Evolutionary conservation across 2,329 filamentous ascomycete species (phyloP).

Genomic region (Ophiocordyceps sinensis): DNA sequence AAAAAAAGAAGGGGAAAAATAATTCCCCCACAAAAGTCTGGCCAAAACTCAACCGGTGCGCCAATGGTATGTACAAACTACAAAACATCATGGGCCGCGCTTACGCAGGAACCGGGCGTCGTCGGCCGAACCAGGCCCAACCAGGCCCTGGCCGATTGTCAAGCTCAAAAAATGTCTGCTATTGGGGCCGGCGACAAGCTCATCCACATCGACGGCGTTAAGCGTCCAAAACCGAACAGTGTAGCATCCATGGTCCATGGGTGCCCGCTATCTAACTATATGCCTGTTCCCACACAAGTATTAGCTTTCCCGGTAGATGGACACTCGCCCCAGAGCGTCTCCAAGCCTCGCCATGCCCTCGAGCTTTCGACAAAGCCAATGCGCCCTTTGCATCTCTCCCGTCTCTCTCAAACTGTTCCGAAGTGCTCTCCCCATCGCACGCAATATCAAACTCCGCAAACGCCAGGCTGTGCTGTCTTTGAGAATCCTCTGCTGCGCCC

Average conservation of each 20-base stretch:
- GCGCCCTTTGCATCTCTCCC: neutral
- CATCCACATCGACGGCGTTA: neutral
- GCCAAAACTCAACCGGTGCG: too few relatives aligned
- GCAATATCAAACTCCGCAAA: conserved; percentile 1
- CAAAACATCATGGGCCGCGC: neutral
- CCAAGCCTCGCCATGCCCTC: neutral
- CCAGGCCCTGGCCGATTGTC: too few relatives aligned
- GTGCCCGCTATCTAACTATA: neutral
- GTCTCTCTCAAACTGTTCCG: neutral
- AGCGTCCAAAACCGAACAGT: neutral
- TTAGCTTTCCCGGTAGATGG: neutral
- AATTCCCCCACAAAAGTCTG: too few relatives aligned
- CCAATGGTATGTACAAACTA: too few relatives aligned
- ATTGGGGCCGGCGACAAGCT: neutral
- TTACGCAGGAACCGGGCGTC: conserved; percentile 1
- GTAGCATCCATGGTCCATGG: neutral
- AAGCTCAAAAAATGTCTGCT: too few relatives aligned
- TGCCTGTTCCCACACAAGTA: neutral
- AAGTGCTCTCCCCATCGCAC: neutral
- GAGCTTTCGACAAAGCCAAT: neutral
- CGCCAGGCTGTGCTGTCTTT: conserved; percentile 2
- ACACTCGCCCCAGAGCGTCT: neutral
- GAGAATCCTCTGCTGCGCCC: neutral
- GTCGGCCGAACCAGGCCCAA: neutral
- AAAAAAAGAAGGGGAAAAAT: too few relatives aligned